Evolutionary conservation across 1,139 yeast genomes (phyloP).

Genomic region (Hansenula sp.): DNA sequence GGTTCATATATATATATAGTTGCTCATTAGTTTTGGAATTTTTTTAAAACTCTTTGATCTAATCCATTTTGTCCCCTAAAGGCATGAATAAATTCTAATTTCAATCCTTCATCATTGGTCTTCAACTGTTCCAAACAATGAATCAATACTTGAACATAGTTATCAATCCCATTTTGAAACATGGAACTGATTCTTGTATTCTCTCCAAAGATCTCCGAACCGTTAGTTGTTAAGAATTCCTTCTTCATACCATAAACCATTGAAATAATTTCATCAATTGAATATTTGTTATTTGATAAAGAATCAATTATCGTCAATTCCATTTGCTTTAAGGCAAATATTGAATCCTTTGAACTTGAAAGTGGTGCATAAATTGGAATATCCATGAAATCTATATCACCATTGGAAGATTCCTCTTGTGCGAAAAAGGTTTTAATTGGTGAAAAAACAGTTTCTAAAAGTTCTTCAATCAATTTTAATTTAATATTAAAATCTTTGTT

Average conservation of each 20-base stretch:
- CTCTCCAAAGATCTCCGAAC: neutral
- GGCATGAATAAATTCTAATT: neutral
- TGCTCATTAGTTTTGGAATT: neutral
- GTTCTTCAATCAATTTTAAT: constrained; percentile 4
- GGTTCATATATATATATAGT: neutral
- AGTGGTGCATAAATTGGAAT: constrained; percentile 30
- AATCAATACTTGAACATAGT: neutral
- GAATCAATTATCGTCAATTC: constrained; percentile 29
- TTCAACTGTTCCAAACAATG: neutral
- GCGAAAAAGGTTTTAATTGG: neutral
- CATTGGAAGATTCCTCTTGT: neutral
- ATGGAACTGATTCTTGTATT: neutral
- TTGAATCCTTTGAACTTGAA: constrained; percentile 31
- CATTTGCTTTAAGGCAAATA: constrained; percentile 31
- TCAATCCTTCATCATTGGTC: neutral
- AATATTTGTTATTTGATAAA: constrained; percentile 11
- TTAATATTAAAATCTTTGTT: constrained; percentile 6
- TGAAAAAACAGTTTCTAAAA: neutral
- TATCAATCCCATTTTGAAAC: neutral
- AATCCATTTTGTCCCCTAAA: neutral
- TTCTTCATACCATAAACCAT: neutral
- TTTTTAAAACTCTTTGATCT: neutral
- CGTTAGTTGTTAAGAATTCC: neutral
- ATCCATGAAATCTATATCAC: constrained; percentile 11
- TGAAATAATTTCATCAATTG: neutral